Conservation (phyloP, 2,329 filamentous ascomycete genomes). For the Xylaria multiplex region DNA sequence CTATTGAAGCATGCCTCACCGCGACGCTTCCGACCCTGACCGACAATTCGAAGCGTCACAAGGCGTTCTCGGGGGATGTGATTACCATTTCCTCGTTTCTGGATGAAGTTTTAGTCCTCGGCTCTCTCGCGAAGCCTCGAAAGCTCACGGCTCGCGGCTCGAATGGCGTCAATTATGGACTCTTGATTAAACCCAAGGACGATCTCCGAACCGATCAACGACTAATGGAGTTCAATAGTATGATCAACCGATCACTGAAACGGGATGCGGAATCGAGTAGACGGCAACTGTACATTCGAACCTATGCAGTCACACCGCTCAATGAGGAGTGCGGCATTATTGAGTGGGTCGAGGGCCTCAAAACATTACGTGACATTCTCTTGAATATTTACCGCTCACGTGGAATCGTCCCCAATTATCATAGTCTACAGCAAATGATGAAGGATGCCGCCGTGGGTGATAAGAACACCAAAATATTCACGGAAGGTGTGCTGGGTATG, state of each 20-base stretch:
- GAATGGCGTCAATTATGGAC: conserved; percentile 86
- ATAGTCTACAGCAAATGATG: conserved; percentile 69
- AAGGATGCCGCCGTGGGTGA: conserved; percentile 69
- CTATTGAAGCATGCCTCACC: conserved; percentile 84
- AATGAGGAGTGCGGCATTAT: conserved; percentile 98
- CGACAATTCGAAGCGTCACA: conserved; percentile 79
- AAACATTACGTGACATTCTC: conserved; percentile 91
- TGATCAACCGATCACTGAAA: conserved; percentile 96
- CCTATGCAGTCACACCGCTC: conserved; percentile 94
- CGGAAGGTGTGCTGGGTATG: conserved; percentile 67
- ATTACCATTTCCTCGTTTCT: conserved; percentile 83
- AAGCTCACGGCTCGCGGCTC: conserved; percentile 89
- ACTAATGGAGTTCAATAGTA: conserved; percentile 98
- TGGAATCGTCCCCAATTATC: conserved; percentile 76
- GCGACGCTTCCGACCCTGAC: conserved; percentile 80
- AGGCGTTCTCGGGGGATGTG: conserved; percentile 86
- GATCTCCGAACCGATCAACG: conserved; percentile 97
- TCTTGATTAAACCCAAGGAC: conserved; percentile 97
- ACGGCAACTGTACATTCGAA: conserved; percentile 92
- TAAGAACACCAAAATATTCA: conserved; percentile 76
- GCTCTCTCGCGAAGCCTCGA: conserved; percentile 90
- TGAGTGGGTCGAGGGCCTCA: conserved; percentile 97
- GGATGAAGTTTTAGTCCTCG: conserved; percentile 89
- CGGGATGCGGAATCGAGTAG: conserved; percentile 90
- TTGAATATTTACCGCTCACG: conserved; percentile 80